Conservation (phyloP, 106 monocot genomes). For the Acorus gramineus region DNA sequence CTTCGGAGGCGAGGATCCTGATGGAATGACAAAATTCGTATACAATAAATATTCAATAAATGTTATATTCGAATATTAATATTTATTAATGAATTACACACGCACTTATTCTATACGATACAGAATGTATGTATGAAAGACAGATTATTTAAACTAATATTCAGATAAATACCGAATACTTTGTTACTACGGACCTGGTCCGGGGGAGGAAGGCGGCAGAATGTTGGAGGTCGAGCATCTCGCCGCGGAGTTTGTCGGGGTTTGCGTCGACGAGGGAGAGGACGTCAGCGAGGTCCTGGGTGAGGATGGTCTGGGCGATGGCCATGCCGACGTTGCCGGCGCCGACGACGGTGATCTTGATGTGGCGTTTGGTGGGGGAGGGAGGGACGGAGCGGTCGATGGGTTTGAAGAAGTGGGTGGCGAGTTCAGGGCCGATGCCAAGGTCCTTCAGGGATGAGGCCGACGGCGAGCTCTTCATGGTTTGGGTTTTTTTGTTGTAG, state of each 20-base stretch:
- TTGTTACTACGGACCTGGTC: neutral
- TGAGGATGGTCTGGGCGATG: conserved; percentile 87
- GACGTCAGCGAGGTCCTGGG: conserved; percentile 66
- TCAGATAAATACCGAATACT: too few species aligned
- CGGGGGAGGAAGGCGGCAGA: conserved; percentile 87
- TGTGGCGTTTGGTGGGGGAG: conserved; percentile 18
- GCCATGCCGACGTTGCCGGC: conserved; percentile 95
- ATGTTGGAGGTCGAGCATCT: conserved; percentile 92
- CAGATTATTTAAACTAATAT: too few species aligned
- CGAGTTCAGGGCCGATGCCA: conserved; percentile 25
- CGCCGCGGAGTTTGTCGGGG: conserved; percentile 68
- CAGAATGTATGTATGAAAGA: too few species aligned
- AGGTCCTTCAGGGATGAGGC: conserved; percentile 47
- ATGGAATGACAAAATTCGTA: too few species aligned
- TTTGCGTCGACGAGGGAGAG: conserved; percentile 69
- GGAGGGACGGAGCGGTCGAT: conserved; percentile 13
- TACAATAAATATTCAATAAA: too few species aligned
- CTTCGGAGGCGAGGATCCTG: conserved; percentile 35
- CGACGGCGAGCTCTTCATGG: conserved; percentile 36
- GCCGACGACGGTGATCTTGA: conserved; percentile 74
- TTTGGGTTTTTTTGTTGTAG: too few species aligned
- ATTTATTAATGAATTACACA: too few species aligned
- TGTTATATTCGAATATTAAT: too few species aligned
- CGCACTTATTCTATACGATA: too few species aligned
- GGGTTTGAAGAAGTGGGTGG: conserved; percentile 35